Conservation (phyloP, 345 rosid genomes). For the Pugionium dolabratum region DNA sequence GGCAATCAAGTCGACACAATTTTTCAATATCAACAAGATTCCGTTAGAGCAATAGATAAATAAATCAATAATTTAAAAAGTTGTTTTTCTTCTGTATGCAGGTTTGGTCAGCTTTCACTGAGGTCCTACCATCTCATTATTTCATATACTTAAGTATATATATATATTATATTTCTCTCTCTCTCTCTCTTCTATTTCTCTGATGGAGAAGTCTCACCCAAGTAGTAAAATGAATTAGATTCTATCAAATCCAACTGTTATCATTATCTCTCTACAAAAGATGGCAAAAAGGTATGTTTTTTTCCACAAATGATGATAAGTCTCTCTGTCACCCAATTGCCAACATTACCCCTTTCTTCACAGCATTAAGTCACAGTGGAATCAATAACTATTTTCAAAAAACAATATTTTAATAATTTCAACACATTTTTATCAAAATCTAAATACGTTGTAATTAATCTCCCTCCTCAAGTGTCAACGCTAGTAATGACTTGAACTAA, state of each 20-base stretch:
- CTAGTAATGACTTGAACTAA: conserved; percentile 19
- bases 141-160: conserved; percentile 9
- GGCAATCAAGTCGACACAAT: neutral
- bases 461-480: neutral
- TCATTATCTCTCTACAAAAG: conserved; percentile 36
- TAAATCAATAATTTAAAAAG: conserved; percentile 3
- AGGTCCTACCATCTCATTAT: conserved; percentile 43
- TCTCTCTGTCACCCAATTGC: conserved; percentile 43
- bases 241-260: conserved; percentile 42
- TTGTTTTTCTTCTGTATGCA: conserved; percentile 17
- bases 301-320: conserved; percentile 35
- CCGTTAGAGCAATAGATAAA: neutral
- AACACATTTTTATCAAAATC: neutral
- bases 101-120: conserved; percentile 43
- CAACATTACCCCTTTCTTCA: conserved; percentile 45
- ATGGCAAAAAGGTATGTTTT: conserved; percentile 23
- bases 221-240: conserved; percentile 31
- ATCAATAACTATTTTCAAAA: conserved; percentile 22
- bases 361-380: conserved; percentile 31
- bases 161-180: conserved; percentile 1
- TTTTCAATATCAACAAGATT: neutral
- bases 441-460: neutral
- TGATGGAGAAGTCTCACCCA: conserved; percentile 39
- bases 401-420: neutral
- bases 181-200: conserved; percentile 20